phyloP scores from a whole-genome alignment of 148 eudicot species.

The Camellia lanceoleosa region DNA sequence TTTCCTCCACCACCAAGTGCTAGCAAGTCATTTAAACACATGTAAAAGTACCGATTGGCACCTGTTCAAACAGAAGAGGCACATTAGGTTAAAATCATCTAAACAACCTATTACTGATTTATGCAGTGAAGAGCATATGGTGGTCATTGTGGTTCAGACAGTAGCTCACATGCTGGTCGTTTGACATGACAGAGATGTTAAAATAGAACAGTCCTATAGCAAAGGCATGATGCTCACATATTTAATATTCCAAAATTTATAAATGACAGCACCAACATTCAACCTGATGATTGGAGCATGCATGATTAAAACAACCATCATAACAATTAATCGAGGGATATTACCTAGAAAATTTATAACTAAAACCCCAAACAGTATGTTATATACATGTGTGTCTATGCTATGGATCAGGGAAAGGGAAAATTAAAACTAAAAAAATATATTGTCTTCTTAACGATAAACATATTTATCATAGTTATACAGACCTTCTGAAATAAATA shows the following conservation, averaged over 20 bases:
- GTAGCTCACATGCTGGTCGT: neutral
- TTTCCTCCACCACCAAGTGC: constrained; percentile 92
- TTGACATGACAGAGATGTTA: neutral
- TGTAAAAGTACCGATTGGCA: constrained; percentile 73
- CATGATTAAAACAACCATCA: neutral
- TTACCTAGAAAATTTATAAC: neutral
- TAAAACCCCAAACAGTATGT: neutral
- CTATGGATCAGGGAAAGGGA: too few species aligned
- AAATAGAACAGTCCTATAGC: neutral
- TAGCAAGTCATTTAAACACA: constrained; percentile 72
- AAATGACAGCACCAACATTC: neutral
- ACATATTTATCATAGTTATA: too few species aligned
- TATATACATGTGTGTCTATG: too few species aligned
- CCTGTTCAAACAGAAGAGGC: constrained; percentile 38
- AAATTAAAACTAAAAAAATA: too few species aligned
- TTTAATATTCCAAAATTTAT: neutral
- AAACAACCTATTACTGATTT: neutral
- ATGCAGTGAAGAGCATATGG: neutral
- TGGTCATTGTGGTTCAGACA: neutral
- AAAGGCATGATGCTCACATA: neutral
- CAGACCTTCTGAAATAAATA: too few species aligned
- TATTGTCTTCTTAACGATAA: too few species aligned
- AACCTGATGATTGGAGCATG: neutral
- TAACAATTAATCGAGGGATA: neutral
- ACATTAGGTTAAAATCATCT: constrained; percentile 17